A percentile compares a stretch with the other conserved stretches of the same genome.
Evolutionary conservation across 306 rosid species (phyloP).

Genomic region (Cicer yamashitae): DNA sequence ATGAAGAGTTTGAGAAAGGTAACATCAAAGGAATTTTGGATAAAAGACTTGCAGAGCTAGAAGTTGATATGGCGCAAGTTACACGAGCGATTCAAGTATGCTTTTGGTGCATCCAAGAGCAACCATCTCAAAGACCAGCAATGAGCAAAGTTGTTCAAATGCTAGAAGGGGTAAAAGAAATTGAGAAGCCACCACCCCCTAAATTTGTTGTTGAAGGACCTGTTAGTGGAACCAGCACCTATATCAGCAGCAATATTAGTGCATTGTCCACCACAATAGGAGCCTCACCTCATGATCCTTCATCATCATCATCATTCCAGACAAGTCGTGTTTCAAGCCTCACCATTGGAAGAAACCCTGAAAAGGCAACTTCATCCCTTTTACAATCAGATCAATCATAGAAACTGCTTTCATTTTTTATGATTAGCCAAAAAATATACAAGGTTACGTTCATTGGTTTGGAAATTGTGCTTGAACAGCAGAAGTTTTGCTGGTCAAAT

Average conservation of each 20-base stretch:
- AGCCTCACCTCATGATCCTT: conserved; percentile 44
- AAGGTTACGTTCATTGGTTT: background rate
- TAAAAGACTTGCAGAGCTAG: conserved; percentile 61
- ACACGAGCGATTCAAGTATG: conserved; percentile 63
- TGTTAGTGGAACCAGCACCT: conserved; percentile 48
- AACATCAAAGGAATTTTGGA: conserved; percentile 63
- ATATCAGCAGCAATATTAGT: conserved; percentile 53
- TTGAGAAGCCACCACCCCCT: conserved; percentile 65
- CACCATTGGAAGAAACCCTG: conserved; percentile 45
- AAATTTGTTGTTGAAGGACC: conserved; percentile 54
- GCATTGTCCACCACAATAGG: conserved; percentile 52
- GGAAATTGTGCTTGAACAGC: background rate
- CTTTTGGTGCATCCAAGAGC: conserved; percentile 96
- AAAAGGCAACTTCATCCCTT: conserved; percentile 61
- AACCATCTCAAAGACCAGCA: conserved; percentile 74
- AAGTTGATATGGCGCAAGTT: conserved; percentile 69
- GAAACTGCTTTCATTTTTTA: conserved; percentile 25
- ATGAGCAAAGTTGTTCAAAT: conserved; percentile 86
- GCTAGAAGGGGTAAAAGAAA: conserved; percentile 77
- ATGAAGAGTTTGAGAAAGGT: conserved; percentile 74
- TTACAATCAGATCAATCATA: conserved; percentile 38
- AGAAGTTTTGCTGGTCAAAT: background rate
- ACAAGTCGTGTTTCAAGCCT: conserved; percentile 41
- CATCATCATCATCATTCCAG: conserved; percentile 49
- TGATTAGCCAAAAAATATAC: background rate